These are phyloP conservation scores for Meripilus lineatus DNA, from an alignment of 1,284 basidiomycete species.

Conservation along the genomic window DNA sequence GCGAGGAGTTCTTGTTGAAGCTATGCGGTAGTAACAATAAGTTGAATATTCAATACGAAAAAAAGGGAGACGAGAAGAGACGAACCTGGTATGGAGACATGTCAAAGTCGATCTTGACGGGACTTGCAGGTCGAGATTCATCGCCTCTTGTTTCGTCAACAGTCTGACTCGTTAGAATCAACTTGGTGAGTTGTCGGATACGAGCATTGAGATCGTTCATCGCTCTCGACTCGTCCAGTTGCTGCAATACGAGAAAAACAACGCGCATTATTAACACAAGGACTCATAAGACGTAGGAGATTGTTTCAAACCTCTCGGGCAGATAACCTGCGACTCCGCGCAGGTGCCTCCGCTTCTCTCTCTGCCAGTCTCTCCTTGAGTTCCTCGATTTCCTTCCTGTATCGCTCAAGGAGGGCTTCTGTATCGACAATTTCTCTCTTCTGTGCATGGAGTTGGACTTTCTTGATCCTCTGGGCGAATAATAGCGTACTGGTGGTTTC, in stretches of 20 bases:
- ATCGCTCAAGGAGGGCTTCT: constrained; percentile 87
- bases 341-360: constrained; percentile 54
- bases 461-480: constrained; percentile 88
- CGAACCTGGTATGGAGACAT: constrained; percentile 76
- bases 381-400: constrained; percentile 87
- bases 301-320: constrained; percentile 57
- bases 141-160: constrained; percentile 65
- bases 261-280: background rate
- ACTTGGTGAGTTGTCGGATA: constrained; percentile 80
- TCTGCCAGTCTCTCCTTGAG: constrained; percentile 67
- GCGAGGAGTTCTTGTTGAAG: constrained; percentile 83
- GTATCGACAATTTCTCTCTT: constrained; percentile 93
- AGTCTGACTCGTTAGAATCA: constrained; percentile 82
- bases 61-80: constrained; percentile 3
- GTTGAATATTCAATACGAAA: constrained; percentile 1
- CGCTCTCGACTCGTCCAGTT: constrained; percentile 74
- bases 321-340: constrained; percentile 54
- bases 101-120: constrained; percentile 81
- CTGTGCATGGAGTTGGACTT: constrained; percentile 76
- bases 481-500: constrained; percentile 83
- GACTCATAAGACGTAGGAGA: background rate
- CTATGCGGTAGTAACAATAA: constrained; percentile 37
- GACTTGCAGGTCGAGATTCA: constrained; percentile 71
- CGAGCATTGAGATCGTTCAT: constrained; percentile 78
- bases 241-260: too few species aligned